Base-by-base conservation (phyloP, 306 rosid genomes). In the Casuarina glauca region DNA sequence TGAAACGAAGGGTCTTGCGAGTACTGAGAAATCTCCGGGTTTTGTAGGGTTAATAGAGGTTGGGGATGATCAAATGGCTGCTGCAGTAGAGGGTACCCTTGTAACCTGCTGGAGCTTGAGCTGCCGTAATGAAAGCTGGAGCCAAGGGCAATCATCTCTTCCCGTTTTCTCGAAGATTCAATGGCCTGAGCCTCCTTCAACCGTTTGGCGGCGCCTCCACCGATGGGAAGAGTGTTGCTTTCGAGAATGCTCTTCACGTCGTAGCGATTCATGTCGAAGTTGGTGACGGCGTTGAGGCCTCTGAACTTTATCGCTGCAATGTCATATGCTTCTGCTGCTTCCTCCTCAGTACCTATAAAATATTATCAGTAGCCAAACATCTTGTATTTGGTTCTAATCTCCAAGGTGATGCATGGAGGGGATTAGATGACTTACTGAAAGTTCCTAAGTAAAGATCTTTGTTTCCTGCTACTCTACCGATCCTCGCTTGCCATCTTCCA, bases 401-500 rank as follows among this genome's bases (percentile, higher is more conserved):
- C 20, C 58, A 52, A 15, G 51, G 51, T 17, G 36, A 26, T 74
- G 80, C 70, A 39, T 60, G 69, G 66, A 45, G 32, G 32, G 32
- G 71, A 19, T 26, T 8, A 6, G 35, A 19, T 42, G 54, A 50
- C 97, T 87, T 87, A 96, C 99, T 93, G 88, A 96, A 96, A 68
- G 99, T 96, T 88, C 99, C 99, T 72, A 96, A 79, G 70, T 96
- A 96, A 49, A 96, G 98, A 84, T 96, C 99, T 87, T 96, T 96
- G 89, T 96, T 96, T 85, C 99, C 99, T 0, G 99, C 99, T 2
- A 96, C 99, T 84, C 99, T 86, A 11, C 99, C 99, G 66, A 96
- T 96, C 89, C 99, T 90, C 0, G 99, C 99, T 86, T 96, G 99
- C 99, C 99, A 96, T 87, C 99, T 87, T 20, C 99, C 99, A 38